Base-by-base conservation (phyloP, 1,284 basidiomycete species). In the Garcileccinum viscosum region DNA sequence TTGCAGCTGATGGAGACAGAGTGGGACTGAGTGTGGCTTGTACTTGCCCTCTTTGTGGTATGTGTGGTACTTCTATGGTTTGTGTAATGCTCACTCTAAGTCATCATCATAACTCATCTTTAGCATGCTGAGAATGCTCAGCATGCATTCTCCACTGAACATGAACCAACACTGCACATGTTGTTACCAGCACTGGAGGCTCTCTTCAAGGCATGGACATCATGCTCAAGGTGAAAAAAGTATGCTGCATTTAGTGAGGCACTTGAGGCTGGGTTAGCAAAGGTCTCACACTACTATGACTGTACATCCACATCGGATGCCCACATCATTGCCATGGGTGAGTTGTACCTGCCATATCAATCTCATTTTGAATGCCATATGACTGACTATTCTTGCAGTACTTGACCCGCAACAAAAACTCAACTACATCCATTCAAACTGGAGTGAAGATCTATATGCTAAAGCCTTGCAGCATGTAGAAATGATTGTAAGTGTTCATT, bases 301-400 rank as follows among this genome's bases (percentile, higher is more conserved):
- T 2, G 2, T 38, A 66, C 44, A 38, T 61, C 17, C 8, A n/a
- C 2, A 1, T 62, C 65, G n/a, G n/a, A n/a, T n/a, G n/a, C n/a
- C n/a, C n/a, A n/a, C n/a, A n/a, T n/a, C n/a, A n/a, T n/a, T n/a
- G 37, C 60, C 6, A 66, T 66, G 60, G 32, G 65, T 66, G 4
- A 61, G 33, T 62, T 19, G 14, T 42, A 42, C 22, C 44, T 6
- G n/a, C 44, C 33, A 35, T 35, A 19, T 7, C 35, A 32, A 22
- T 14, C 27, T 14, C 12, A 7, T 14, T 42, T 17, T 33, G 42
- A 42, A 5, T 58, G 19, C 19, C 35, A 27, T 27, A 64, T 17
- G 1, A 3, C 33, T 7, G 3, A 33, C 35, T 14, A 42, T 42
- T 14, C 40, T 22, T 40, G 14, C n/a, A 64, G 63, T 64, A 40